Evolutionary conservation across 441 rosid genomes (phyloP).

Genomic region (Gossypium lobatum): DNA sequence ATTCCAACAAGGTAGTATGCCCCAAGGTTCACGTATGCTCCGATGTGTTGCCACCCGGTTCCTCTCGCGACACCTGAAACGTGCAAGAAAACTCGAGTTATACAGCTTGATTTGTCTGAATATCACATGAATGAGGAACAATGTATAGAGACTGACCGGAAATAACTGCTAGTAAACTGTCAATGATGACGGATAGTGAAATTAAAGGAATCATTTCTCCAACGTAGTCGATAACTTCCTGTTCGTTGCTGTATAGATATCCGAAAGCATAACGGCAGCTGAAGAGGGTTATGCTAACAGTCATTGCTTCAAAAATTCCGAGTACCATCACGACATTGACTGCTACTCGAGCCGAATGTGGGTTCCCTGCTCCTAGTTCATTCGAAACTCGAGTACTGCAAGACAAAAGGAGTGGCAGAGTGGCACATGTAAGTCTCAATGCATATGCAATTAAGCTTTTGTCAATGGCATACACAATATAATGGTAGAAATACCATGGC

Average conservation of each 20-base stretch:
- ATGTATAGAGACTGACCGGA: conserved; percentile 25
- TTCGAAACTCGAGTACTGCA: conserved; percentile 45
- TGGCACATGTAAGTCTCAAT: not conserved
- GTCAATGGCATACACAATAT: not conserved
- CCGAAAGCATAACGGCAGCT: conserved; percentile 30
- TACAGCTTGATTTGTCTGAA: not conserved
- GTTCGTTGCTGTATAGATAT: conserved; percentile 33
- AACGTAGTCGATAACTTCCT: conserved; percentile 27
- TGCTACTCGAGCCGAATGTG: conserved; percentile 30
- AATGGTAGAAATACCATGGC: too few species aligned
- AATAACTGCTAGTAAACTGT: conserved; percentile 41
- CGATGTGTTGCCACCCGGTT: conserved; percentile 46
- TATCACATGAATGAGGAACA: not conserved
- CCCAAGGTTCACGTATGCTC: conserved; percentile 44
- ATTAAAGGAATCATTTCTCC: conserved; percentile 38
- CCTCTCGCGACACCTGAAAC: conserved; percentile 40
- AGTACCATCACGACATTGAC: conserved; percentile 26
- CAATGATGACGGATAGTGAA: conserved; percentile 32
- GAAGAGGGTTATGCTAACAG: conserved; percentile 24
- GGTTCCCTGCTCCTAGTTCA: conserved; percentile 45
- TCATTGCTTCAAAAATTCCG: conserved; percentile 22
- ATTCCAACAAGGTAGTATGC: conserved; percentile 45
- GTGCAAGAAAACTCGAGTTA: not conserved
- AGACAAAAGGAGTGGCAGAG: not conserved
- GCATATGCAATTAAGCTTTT: not conserved